These are phyloP conservation scores for Trichoderma harzianum DNA, from an alignment of 2,329 filamentous ascomycete species.

Conservation along the genomic window DNA sequence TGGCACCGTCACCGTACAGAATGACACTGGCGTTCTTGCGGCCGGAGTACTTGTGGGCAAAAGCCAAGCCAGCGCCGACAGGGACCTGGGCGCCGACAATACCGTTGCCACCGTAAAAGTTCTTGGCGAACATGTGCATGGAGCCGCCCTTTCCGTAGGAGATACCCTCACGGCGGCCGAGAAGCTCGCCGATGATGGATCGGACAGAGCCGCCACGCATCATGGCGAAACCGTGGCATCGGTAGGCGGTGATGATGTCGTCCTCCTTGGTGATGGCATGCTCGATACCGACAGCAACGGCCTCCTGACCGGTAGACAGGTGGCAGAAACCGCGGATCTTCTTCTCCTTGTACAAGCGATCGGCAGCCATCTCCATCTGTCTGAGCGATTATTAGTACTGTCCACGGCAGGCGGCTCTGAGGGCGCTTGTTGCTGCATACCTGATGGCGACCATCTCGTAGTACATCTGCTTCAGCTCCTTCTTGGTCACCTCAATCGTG, in stretches of 20 bases:
- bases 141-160: constrained; percentile 98
- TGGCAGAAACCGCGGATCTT: constrained; percentile 99
- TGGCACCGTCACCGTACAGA: constrained; percentile 95
- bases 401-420: neutral
- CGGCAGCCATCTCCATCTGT: constrained; percentile 99
- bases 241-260: constrained; percentile 96
- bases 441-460: constrained; percentile 92
- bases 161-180: constrained; percentile 93
- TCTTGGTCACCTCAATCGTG: constrained; percentile 91
- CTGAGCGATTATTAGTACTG: constrained; percentile 47
- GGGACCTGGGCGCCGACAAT: constrained; percentile 98
- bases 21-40: constrained; percentile 83
- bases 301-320: constrained; percentile 95
- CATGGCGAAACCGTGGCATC: constrained; percentile 96
- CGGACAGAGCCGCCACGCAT: constrained; percentile 92
- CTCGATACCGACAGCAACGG: constrained; percentile 94
- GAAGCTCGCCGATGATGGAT: constrained; percentile 91
- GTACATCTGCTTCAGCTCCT: constrained; percentile 98
- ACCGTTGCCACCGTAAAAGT: constrained; percentile 98
- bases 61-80: constrained; percentile 92
- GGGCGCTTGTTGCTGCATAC: constrained; percentile 51
- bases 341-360: constrained; percentile 99
- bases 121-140: constrained; percentile 99
- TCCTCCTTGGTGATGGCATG: constrained; percentile 88
- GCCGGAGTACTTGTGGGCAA: constrained; percentile 91